Conservation (phyloP, 2,329 filamentous ascomycete genomes). For the Alternaria panax region DNA sequence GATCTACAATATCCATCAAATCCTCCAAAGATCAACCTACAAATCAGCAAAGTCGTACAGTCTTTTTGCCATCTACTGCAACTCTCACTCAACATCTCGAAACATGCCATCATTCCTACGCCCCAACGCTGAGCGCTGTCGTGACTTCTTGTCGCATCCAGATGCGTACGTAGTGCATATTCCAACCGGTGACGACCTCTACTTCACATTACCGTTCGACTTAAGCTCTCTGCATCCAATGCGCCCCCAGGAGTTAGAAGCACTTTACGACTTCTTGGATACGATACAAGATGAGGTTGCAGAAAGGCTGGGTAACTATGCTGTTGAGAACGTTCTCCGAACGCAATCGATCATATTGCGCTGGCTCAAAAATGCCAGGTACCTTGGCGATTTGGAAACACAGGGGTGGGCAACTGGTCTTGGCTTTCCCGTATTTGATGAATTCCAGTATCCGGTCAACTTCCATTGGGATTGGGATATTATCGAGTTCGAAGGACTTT, state of each 20-base stretch:
- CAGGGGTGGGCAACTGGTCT: slow-evolving; percentile 1
- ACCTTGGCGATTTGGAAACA: background rate
- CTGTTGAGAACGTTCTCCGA: background rate
- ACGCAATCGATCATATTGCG: background rate
- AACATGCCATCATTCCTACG: slow-evolving; percentile 1
- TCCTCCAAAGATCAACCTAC: background rate
- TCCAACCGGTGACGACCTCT: background rate
- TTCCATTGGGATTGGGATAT: slow-evolving; percentile 4
- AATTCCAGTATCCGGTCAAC: background rate
- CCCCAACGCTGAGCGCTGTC: background rate
- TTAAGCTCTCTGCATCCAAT: background rate
- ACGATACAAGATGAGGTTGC: background rate
- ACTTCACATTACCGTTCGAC: slow-evolving; percentile 7
- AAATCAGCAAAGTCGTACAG: background rate
- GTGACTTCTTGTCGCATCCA: background rate
- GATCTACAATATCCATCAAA: background rate
- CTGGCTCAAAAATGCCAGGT: background rate
- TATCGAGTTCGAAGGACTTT: background rate
- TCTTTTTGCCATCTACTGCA: background rate
- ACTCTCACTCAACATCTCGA: background rate
- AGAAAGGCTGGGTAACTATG: background rate
- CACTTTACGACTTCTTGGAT: background rate
- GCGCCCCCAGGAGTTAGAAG: background rate
- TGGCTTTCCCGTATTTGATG: background rate
- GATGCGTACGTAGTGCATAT: background rate